Evolutionary conservation across 139 green algal genomes (phyloP).

Genomic region (Coelastrella sp.): DNA sequence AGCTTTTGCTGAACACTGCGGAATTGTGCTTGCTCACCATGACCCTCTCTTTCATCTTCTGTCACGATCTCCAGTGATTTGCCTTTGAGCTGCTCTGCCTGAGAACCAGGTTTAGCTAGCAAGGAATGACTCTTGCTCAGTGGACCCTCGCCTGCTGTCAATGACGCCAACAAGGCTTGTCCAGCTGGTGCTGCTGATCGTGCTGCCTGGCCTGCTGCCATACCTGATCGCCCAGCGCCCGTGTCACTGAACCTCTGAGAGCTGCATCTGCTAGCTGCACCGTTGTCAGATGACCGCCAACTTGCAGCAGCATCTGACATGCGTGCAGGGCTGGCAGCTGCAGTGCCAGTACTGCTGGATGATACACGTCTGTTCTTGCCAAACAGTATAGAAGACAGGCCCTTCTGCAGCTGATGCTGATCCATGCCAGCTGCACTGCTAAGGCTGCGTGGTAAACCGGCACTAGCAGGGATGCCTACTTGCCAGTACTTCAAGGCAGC

Average conservation of each 20-base stretch:
- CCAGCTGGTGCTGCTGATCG: neutral
- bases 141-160: constrained; percentile 23
- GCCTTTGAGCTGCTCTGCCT: constrained; percentile 5
- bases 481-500: constrained; percentile 32
- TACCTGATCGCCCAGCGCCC: neutral
- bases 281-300: constrained; percentile 26
- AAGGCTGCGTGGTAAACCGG: neutral
- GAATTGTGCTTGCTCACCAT: constrained; percentile 17
- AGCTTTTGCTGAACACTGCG: too few species aligned
- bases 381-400: constrained; percentile 30
- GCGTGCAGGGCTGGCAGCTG: neutral
- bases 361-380: constrained; percentile 4
- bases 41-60: constrained; percentile 44
- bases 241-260: constrained; percentile 8
- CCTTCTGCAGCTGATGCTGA: constrained; percentile 35
- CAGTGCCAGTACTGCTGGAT: neutral
- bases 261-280: neutral
- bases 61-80: constrained; percentile 16
- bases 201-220: neutral
- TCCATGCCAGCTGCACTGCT: neutral
- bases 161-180: neutral
- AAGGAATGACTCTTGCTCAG: constrained; percentile 29
- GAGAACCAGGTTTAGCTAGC: neutral
- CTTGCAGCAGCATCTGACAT: constrained; percentile 20
- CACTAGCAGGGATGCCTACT: neutral